Evolutionary conservation across 306 rosid species (phyloP), one percentile per base, ranked within the genome.

Genomic region (Biancaea sappan): DNA sequence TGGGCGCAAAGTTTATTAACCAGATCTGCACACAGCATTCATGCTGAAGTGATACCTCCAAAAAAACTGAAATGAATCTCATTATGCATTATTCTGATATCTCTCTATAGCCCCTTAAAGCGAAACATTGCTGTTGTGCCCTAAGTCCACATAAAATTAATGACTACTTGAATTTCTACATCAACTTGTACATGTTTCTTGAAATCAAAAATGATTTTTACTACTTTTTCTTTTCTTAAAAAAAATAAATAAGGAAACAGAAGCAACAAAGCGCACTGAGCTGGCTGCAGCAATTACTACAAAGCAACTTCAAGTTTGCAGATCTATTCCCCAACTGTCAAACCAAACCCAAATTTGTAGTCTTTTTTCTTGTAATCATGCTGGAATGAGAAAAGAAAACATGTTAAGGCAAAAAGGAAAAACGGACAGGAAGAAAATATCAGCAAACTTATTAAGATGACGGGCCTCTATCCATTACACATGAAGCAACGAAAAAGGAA

Each of bases 281-380:
- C 65, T 73, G 71, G 77, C 76, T 64, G 32, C 58, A 69, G 76
- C 34, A 63, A 73, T 74, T 66, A 69, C 52, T 63, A 70, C 74
- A 44, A 41, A 32, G 53, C 66, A 59, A 24, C 38, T 59, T 77
- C 71, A 70, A 65, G 21, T 37, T 74, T 8, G 79, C 82, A 41
- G 66, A 75, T 73, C 90, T 85, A 92, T 81, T 94, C 97, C 57
- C 99, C 99, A 56, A 94, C 96, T 14, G 93, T 92, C 90, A 94
- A 83, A 75, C 99, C 99, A 79, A 94, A 94, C 66, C 99, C 97
- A 53, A 94, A 92, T 82, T 94, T 94, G 95, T 91, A 94, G 84
- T 94, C 99, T 73, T 92, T 94, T 96, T 83, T 94, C 84, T 58
- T 87, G 82, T 92, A 95, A 77, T 94, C 99, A 72, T 91, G 87